Percentiles rank a stretch among this genome's conserved stretches.
phyloP scores from a whole-genome alignment of 495 filamentous ascomycete genomes.

The Penicillium ochrochloron region DNA sequence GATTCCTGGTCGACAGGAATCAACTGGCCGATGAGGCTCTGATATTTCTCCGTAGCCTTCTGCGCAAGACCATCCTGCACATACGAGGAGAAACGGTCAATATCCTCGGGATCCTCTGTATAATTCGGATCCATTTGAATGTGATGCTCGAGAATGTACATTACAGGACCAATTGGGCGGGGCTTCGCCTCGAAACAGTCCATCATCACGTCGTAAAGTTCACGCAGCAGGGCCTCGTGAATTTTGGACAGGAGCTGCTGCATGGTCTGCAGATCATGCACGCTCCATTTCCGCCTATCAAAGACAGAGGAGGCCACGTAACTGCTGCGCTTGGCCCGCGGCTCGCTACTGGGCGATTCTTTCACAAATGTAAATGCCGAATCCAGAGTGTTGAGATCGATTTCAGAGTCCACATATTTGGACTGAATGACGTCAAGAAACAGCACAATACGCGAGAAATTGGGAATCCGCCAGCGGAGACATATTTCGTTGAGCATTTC shows the following conservation, averaged over 20 bases:
- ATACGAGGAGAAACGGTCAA: slow-evolving; percentile 67
- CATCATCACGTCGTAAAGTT: slow-evolving; percentile 84
- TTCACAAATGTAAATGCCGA: slow-evolving; percentile 82
- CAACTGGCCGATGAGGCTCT: slow-evolving; percentile 68
- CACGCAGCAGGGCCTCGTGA: slow-evolving; percentile 82
- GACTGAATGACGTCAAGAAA: slow-evolving; percentile 84
- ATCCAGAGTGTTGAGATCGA: slow-evolving; percentile 79
- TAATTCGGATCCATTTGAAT: slow-evolving; percentile 80
- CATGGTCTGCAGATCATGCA: slow-evolving; percentile 76
- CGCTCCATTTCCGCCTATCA: slow-evolving; percentile 74
- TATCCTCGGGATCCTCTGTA: slow-evolving; percentile 66
- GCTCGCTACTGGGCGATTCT: slow-evolving; percentile 60
- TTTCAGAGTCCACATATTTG: slow-evolving; percentile 86
- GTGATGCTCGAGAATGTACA: slow-evolving; percentile 83
- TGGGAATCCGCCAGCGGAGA: slow-evolving; percentile 88
- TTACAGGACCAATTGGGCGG: slow-evolving; percentile 75
- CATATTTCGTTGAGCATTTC: slow-evolving; percentile 86
- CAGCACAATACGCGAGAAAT: slow-evolving; percentile 76
- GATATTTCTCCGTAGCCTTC: slow-evolving; percentile 75
- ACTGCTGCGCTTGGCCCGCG: slow-evolving; percentile 54
- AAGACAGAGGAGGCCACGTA: slow-evolving; percentile 51
- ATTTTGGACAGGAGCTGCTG: slow-evolving; percentile 74
- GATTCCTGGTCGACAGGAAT: slow-evolving; percentile 75
- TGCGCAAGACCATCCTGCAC: slow-evolving; percentile 73
- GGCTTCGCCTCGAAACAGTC: slow-evolving; percentile 86